phyloP scores from a whole-genome alignment of 2,329 filamentous ascomycete genomes.

The Exophiala calicioides region DNA sequence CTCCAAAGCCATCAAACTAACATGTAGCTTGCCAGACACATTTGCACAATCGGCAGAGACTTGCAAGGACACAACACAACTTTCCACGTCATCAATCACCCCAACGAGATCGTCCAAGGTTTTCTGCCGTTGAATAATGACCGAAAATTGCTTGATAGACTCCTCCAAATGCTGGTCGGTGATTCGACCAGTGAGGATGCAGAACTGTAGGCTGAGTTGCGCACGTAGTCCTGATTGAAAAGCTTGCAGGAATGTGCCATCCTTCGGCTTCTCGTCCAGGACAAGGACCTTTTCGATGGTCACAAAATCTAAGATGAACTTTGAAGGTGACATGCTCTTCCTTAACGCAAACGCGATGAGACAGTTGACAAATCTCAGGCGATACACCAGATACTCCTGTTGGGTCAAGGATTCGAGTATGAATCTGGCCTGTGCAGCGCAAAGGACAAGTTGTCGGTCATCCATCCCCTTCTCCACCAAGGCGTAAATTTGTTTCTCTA shows the following conservation, averaged over 20 bases:
- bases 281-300: not conserved
- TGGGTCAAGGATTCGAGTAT: constrained; percentile 9
- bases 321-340: constrained; percentile 5
- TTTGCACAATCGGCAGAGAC: constrained; percentile 59
- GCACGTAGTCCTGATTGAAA: constrained; percentile 16
- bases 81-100: constrained; percentile 53
- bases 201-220: constrained; percentile 17
- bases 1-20: constrained; percentile 52
- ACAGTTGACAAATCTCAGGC: constrained; percentile 13
- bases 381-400: constrained; percentile 16
- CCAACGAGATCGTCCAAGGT: constrained; percentile 45
- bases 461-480: constrained; percentile 9
- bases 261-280: not conserved
- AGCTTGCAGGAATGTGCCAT: constrained; percentile 16
- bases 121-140: constrained; percentile 47
- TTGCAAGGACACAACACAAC: constrained; percentile 54
- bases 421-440: constrained; percentile 4
- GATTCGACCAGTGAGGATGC: constrained; percentile 28
- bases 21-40: constrained; percentile 56
- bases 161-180: constrained; percentile 5
- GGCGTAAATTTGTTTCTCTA: constrained; percentile 28
- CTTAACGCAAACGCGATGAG: constrained; percentile 12
- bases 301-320: constrained; percentile 4
- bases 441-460: constrained; percentile 9
- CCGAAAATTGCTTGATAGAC: constrained; percentile 24